Percentiles rank a stretch among this genome's conserved stretches.
Conservation (phyloP, 2,329 filamentous ascomycete species). For the Periconia macrospinosa region DNA sequence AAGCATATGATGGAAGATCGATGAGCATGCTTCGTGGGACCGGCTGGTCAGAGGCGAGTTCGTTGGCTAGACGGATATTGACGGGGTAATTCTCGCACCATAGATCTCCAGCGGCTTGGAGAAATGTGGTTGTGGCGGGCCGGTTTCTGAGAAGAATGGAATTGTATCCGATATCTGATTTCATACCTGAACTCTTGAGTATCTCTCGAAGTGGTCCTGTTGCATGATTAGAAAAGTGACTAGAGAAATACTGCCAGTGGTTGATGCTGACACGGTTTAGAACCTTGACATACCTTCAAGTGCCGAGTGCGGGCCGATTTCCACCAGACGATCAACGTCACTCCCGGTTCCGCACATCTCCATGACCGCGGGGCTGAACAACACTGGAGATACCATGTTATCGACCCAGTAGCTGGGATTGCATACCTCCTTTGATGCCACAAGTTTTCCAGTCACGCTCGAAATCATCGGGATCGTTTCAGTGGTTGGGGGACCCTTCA, state of each 20-base stretch:
- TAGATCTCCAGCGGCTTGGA: neutral
- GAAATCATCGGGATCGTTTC: conserved; percentile 33
- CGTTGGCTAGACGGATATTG: neutral
- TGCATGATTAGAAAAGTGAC: too few species aligned
- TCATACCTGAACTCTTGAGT: too few species aligned
- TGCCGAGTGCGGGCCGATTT: conserved; percentile 12
- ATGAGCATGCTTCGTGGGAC: too few species aligned
- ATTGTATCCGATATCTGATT: neutral
- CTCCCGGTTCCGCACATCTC: neutral
- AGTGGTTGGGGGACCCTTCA: neutral
- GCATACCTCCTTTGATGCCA: neutral
- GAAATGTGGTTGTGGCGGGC: neutral
- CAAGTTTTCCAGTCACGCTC: conserved; percentile 4
- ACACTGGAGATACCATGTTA: conserved; percentile 16
- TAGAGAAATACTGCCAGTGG: too few species aligned
- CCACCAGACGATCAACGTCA: conserved; percentile 2
- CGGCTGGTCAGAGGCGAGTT: too few species aligned
- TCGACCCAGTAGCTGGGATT: conserved; percentile 9
- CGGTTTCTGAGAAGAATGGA: neutral
- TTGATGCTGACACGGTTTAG: too few species aligned
- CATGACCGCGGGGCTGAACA: conserved; percentile 2
- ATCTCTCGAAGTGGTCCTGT: neutral
- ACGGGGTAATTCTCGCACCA: neutral
- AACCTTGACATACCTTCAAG: too few species aligned
- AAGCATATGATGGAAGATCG: neutral